These are phyloP conservation scores for Fusarium sublunatum DNA, from an alignment of 2,329 filamentous ascomycete genomes.

Conservation along the genomic window DNA sequence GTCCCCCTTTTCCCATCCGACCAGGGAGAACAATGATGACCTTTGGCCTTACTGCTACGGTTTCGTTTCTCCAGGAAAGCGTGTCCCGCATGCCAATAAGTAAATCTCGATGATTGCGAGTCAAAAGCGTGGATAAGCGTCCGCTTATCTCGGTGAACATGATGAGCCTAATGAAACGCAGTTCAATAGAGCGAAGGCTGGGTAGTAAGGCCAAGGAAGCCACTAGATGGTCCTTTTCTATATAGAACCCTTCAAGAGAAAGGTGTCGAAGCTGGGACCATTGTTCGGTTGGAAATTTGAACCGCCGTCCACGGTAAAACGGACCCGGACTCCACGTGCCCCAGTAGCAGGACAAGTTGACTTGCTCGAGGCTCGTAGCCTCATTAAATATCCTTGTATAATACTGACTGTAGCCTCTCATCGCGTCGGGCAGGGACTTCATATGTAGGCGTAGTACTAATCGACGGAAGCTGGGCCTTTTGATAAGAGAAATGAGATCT, in stretches of 20 bases:
- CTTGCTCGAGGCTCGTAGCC: constrained; percentile 35
- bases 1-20: fast-evolving
- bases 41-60: neutral
- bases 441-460: neutral
- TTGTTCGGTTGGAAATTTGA: constrained; percentile 46
- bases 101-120: neutral
- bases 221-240: constrained; percentile 45
- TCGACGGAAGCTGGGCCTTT: neutral
- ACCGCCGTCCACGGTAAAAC: no score
- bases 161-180: constrained; percentile 40
- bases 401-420: neutral
- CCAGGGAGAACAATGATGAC: neutral
- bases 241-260: constrained; percentile 43
- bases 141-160: constrained; percentile 18
- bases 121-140: neutral
- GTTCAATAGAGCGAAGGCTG: constrained; percentile 47
- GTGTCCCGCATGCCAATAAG: constrained; percentile 1
- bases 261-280: constrained; percentile 50
- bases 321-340: no score
- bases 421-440: no score
- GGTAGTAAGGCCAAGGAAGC: constrained; percentile 44
- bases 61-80: neutral
- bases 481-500: neutral
- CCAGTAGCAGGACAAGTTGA: constrained; percentile 28
- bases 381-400: constrained; percentile 42